phyloP scores from a whole-genome alignment of 192 early-diverging fungal genomes.

The Entophlyctis luteolus region DNA sequence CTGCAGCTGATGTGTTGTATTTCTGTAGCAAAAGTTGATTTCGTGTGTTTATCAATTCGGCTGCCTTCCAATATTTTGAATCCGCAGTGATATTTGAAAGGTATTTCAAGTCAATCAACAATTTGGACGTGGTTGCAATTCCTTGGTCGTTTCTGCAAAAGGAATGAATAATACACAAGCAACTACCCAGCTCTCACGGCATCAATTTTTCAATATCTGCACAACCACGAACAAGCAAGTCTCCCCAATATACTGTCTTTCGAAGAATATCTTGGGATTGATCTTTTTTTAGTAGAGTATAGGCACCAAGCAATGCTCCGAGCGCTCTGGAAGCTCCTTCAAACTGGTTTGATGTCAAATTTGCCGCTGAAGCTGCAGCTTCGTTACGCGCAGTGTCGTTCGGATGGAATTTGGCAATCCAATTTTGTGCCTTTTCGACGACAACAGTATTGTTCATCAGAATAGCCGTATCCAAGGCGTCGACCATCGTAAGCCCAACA shows the following conservation, averaged over 20 bases:
- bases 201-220: background rate
- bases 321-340: conserved; percentile 85
- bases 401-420: conserved; percentile 31
- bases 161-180: background rate
- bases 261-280: background rate
- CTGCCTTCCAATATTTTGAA: conserved; percentile 65
- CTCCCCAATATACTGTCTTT: conserved; percentile 71
- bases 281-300: background rate
- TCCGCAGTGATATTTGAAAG: conserved; percentile 56
- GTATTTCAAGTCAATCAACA: background rate
- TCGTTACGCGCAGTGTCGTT: conserved; percentile 11
- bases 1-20: background rate
- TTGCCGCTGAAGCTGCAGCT: background rate
- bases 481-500: conserved; percentile 64
- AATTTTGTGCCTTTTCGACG: conserved; percentile 56
- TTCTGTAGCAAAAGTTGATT: background rate
- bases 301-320: conserved; percentile 68
- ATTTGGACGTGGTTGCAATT: background rate
- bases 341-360: conserved; percentile 47
- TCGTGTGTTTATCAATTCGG: conserved; percentile 36
- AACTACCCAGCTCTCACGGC: background rate
- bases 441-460: conserved; percentile 78
- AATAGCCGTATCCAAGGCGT: conserved; percentile 83
- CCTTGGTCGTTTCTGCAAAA: background rate
- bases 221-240: conserved; percentile 46